A percentile compares a stretch with the other conserved stretches of the same genome.
phyloP scores from a whole-genome alignment of 202 grass and related monocot genomes.

The Eragrostis tef region DNA sequence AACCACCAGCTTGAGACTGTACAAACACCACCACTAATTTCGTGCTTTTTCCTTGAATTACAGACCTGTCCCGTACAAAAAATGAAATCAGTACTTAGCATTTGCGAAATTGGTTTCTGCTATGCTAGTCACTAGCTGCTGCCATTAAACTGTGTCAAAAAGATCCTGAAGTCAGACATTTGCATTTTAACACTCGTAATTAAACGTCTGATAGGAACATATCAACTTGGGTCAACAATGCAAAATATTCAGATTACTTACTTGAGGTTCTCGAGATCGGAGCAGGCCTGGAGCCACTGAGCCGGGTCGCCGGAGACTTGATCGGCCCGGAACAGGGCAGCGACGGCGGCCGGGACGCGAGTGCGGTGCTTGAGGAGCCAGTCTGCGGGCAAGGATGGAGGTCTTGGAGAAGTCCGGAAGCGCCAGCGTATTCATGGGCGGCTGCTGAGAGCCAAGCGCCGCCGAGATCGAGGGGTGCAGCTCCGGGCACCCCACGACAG shows the following conservation, averaged over 20 bases:
- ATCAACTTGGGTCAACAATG: slow-evolving; percentile 45
- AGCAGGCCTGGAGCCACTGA: slow-evolving; percentile 96
- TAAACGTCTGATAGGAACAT: slow-evolving; percentile 5
- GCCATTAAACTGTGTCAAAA: neutral
- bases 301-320: slow-evolving; percentile 92
- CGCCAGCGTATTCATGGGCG: slow-evolving; percentile 80
- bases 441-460: slow-evolving; percentile 75
- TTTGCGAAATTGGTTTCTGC: neutral
- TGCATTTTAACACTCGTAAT: slow-evolving; percentile 32
- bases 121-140: slow-evolving; percentile 37
- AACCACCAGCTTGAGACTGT: slow-evolving; percentile 65
- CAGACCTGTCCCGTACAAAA: slow-evolving; percentile 61
- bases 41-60: slow-evolving; percentile 70
- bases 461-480: slow-evolving; percentile 88
- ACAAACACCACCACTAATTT: slow-evolving; percentile 90
- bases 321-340: slow-evolving; percentile 72
- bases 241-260: slow-evolving; percentile 49
- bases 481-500: slow-evolving; percentile 85
- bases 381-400: slow-evolving; percentile 70
- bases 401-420: slow-evolving; percentile 85
- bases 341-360: slow-evolving; percentile 70
- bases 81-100: slow-evolving; percentile 33
- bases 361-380: slow-evolving; percentile 93
- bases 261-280: slow-evolving; percentile 99
- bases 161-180: slow-evolving; percentile 29